Base-by-base conservation (phyloP, 441 rosid species). In the Geranium incanum region DNA sequence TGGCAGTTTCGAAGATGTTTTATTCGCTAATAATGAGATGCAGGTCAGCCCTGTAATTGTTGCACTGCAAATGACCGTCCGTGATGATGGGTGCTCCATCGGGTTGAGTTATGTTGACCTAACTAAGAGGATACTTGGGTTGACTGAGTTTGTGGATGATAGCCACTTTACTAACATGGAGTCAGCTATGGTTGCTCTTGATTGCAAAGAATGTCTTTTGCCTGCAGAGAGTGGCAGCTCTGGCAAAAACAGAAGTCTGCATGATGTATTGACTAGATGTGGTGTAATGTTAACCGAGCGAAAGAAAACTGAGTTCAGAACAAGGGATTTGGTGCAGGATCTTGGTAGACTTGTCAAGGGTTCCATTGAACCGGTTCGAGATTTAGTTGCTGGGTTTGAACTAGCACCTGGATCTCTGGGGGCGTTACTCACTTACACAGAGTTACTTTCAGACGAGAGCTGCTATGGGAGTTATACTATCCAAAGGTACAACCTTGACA, bases 1-100 rank as follows among this genome's bases (percentile, higher is more conserved):
- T 9, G 95, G 98, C 9, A 88, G 92, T 81, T 95, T 92, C 79
- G 99, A 95, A 82, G 99, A 95, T 84, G 83, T 95, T 82, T 78
- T 95, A 65, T 95, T 95, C 82, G 91, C 96, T 68, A 95, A 89
- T 86, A 84, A 88, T 74, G 99, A 95, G 70, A 95, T 95, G 99
- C 93, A 86, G 84, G 98, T 90, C 77, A 81, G 96, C 6, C 99
- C 99, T 55, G 97, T 85, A 70, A 82, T 90, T 33, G 90, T 88
- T 74, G 88, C 99, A 52, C 71, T 95, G 68, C 73, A 81, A 67
- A 90, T 85, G 3, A 90, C 75, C 72, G 86, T 88, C 68, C 92
- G 82, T 67, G 95, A 90, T 62, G 79, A 84, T 33, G 87, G 86
- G 70, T 92, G 91, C 71, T 86, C 83, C 36, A 68, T 95, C 36